Evolutionary conservation across 805 yeast genomes (phyloP), one percentile per base, ranked within the genome.

Genomic region (Hanseniaspora occidentalis): DNA sequence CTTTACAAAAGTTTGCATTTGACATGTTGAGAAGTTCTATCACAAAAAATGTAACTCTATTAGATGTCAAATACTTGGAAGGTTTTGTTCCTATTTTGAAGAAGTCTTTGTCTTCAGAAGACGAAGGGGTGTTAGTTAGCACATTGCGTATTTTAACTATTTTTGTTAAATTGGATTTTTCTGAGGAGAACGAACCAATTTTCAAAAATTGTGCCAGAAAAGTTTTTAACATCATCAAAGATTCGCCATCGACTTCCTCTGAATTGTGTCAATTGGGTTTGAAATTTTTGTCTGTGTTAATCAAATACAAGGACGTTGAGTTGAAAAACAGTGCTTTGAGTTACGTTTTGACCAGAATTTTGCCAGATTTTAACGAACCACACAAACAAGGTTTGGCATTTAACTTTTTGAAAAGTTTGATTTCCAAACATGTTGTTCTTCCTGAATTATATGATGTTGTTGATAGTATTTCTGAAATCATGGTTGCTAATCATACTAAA

Each of bases 371-470:
- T 45, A 86, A 83, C 51, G 95, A 89, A 50, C 95, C 95, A 9
- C 79, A 74, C 48, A 74, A 79, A 47, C 96, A 89, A 57, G 86
- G 94, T 31, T 68, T 84, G 35, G 94, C 96, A 0, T 84, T 88
- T 58, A 77, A 79, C 40, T 86, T 89, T 50, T 58, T 92, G 50
- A 80, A 79, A 47, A 75, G 96, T 1, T 67, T 88, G n/a, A 68
- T 89, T 27, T 59, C 81, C 10, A 78, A 78, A 47, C 85, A 77
- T 49, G 65, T 83, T 16, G 66, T 79, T 72, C 63, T 86, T 17
- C 86, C 97, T 0, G 97, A 92, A 54, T 71, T 92, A 1, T 92
- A 92, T 54, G 96, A 88, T 49, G 72, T 81, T 2, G 78, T 89
- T 79, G 94, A 84, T 43, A 70, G 69, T 37, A 79, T 89, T 3